Evolutionary conservation across 1,284 basidiomycete genomes (phyloP).

Genomic region (Stereum hirsutum): DNA sequence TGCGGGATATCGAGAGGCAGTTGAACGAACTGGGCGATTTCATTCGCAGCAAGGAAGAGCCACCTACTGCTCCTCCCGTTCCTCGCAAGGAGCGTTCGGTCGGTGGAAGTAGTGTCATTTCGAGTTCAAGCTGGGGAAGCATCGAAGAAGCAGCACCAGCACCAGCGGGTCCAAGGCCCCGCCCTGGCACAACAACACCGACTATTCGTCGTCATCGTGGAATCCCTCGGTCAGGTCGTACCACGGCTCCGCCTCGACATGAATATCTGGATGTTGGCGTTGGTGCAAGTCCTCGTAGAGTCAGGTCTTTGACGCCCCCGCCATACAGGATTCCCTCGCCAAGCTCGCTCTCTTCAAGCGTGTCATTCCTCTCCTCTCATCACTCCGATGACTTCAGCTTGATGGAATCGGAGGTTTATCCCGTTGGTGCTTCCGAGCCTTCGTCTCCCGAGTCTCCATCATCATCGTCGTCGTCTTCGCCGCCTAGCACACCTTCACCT

Average conservation of each 20-base stretch:
- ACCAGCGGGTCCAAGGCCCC: too few species aligned
- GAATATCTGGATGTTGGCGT: neutral
- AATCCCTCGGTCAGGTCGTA: neutral
- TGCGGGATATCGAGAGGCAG: slow-evolving; percentile 54
- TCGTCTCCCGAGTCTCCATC: slow-evolving; percentile 7
- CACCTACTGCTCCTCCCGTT: slow-evolving; percentile 25
- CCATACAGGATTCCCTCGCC: slow-evolving; percentile 33
- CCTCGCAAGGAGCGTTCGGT: slow-evolving; percentile 32
- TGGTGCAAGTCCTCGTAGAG: slow-evolving; percentile 8
- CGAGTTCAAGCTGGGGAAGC: too few species aligned
- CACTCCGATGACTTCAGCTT: slow-evolving; percentile 61
- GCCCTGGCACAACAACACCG: slow-evolving; percentile 8
- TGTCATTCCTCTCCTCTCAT: slow-evolving; percentile 64
- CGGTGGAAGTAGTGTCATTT: slow-evolving; percentile 21
- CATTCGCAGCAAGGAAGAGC: slow-evolving; percentile 16
- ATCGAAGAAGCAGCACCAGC: too few species aligned
- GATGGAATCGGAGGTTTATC: slow-evolving; percentile 28
- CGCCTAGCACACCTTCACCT: neutral
- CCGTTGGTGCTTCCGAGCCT: slow-evolving; percentile 11
- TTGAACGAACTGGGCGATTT: slow-evolving; percentile 46
- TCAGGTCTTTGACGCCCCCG: slow-evolving; percentile 31
- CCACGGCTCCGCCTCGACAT: neutral
- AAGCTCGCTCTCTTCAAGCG: slow-evolving; percentile 38
- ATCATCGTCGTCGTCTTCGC: slow-evolving; percentile 2
- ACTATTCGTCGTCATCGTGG: neutral